A percentile compares a stretch with the other conserved stretches of the same genome.
Evolutionary conservation across 1,284 basidiomycete species (phyloP).

Genomic region (Ustilago trichophora): DNA sequence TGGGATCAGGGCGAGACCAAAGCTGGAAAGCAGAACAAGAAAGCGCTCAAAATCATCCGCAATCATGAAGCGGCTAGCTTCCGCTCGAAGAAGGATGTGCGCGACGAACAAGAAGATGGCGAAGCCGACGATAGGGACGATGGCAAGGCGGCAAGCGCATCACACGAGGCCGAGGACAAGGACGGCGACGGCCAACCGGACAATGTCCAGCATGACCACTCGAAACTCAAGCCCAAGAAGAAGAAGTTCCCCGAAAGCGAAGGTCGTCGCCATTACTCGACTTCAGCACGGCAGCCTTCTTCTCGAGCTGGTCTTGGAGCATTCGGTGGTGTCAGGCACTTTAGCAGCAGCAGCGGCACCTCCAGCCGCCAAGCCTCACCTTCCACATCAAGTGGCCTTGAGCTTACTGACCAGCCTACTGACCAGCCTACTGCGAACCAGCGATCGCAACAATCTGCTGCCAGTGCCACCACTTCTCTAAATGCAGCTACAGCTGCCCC

Average conservation of each 20-base stretch:
- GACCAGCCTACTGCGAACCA: not conserved
- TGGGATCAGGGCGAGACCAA: slow-evolving; percentile 58
- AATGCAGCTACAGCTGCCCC: too few species aligned
- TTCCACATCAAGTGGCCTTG: too few species aligned
- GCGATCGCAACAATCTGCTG: not conserved
- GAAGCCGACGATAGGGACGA: slow-evolving; percentile 21
- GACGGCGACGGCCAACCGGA: slow-evolving; percentile 50
- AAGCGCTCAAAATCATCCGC: slow-evolving; percentile 58
- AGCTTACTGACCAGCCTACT: not conserved
- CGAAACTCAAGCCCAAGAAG: slow-evolving; percentile 32
- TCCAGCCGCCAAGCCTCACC: too few species aligned
- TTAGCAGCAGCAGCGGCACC: slow-evolving; percentile 17
- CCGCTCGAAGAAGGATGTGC: slow-evolving; percentile 11
- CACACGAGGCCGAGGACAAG: slow-evolving; percentile 44
- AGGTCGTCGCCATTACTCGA: slow-evolving; percentile 21
- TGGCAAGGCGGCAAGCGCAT: not conserved
- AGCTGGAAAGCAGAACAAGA: slow-evolving; percentile 50
- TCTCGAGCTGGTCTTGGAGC: not conserved
- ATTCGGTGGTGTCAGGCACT: not conserved
- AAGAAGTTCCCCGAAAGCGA: slow-evolving; percentile 24
- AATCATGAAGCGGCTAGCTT: slow-evolving; percentile 36
- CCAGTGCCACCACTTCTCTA: not conserved
- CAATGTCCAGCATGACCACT: slow-evolving; percentile 28
- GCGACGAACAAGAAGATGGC: slow-evolving; percentile 12
- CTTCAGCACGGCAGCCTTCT: slow-evolving; percentile 1